Conservation (phyloP, 768 basidiomycete species). For the Rhizopogon salebrosus region DNA sequence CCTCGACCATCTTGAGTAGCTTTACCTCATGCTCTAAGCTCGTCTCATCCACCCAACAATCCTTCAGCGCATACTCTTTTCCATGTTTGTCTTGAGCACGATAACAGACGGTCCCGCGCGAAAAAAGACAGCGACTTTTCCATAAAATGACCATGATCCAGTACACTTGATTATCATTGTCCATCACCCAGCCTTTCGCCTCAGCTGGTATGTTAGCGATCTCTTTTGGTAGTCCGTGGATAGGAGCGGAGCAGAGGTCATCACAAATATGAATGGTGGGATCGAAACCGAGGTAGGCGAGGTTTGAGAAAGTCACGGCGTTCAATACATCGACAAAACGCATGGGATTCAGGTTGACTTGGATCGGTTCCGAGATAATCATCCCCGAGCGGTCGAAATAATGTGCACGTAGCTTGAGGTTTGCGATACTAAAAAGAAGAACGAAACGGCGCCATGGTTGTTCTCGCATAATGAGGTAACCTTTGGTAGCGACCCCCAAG, state of each 20-base stretch:
- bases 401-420: not conserved
- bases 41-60: not conserved
- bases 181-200: not conserved
- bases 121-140: not conserved
- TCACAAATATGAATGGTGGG: not conserved
- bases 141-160: not conserved
- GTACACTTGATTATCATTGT: not conserved
- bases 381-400: not conserved
- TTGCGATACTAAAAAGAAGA: not conserved
- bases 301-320: not conserved
- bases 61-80: not conserved
- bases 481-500: not conserved
- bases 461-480: not conserved
- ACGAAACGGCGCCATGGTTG: not conserved
- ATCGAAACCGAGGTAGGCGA: not conserved
- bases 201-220: too few species aligned
- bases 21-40: not conserved
- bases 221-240: too few species aligned
- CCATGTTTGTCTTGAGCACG: not conserved
- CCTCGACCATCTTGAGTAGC: not conserved
- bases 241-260: not conserved
- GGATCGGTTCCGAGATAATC: not conserved
- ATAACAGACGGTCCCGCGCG: not conserved
- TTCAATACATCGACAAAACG: not conserved
- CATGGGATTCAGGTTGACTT: rapidly evolving